These are phyloP conservation scores for Epichloe sibirici DNA, from an alignment of 2,329 filamentous ascomycete genomes.

Conservation along the genomic window DNA sequence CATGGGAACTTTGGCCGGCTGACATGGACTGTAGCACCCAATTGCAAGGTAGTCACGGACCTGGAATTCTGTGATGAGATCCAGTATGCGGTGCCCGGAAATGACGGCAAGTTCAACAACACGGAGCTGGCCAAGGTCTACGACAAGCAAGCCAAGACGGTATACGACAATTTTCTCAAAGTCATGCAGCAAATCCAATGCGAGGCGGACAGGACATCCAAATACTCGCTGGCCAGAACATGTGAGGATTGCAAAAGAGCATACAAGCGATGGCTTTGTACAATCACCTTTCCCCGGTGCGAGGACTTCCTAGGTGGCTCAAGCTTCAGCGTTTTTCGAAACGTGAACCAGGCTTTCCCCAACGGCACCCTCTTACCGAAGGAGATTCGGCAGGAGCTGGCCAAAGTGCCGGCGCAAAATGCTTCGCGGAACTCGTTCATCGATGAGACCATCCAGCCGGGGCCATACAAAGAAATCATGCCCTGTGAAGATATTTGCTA, in stretches of 20 bases:
- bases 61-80: slow-evolving; percentile 82
- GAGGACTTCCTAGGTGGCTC: slow-evolving; percentile 58
- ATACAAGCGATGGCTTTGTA: slow-evolving; percentile 93
- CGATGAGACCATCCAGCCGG: slow-evolving; percentile 59
- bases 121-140: slow-evolving; percentile 58
- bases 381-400: slow-evolving; percentile 15
- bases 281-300: slow-evolving; percentile 84
- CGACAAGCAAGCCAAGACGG: slow-evolving; percentile 56
- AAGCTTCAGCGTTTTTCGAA: slow-evolving; percentile 41
- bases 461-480: slow-evolving; percentile 86
- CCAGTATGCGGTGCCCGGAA: slow-evolving; percentile 83
- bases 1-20: neutral
- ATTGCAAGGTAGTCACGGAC: slow-evolving; percentile 76
- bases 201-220: slow-evolving; percentile 58
- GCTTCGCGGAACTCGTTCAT: slow-evolving; percentile 60
- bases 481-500: slow-evolving; percentile 86
- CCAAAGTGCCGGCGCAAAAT: slow-evolving; percentile 15
- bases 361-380: slow-evolving; percentile 48
- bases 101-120: slow-evolving; percentile 49
- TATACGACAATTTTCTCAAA: slow-evolving; percentile 69
- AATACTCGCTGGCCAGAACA: slow-evolving; percentile 67
- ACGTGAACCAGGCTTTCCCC: slow-evolving; percentile 57
- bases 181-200: slow-evolving; percentile 77
- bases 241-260: slow-evolving; percentile 67
- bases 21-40: slow-evolving; percentile 42